Conservation (phyloP, 2,329 filamentous ascomycete species). For the Talaromyces sp. region DNA sequence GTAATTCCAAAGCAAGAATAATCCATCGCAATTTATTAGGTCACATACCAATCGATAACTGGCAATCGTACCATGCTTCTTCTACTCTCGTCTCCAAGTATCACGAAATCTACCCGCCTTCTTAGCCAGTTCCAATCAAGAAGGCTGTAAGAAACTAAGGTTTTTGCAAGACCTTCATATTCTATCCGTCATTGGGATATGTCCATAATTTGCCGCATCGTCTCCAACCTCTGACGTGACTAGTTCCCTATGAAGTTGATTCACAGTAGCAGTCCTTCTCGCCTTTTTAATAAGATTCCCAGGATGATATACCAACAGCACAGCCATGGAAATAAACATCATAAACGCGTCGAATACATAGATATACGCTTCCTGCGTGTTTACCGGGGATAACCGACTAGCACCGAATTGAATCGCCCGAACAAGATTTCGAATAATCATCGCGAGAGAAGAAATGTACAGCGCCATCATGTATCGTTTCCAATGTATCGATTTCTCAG, state of each 20-base stretch:
- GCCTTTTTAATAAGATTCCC: not conserved
- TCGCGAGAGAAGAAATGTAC: slow-evolving; percentile 20
- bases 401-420: slow-evolving; percentile 26
- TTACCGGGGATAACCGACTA: slow-evolving; percentile 12
- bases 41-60: no score
- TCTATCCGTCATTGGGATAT: not conserved
- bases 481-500: slow-evolving; percentile 18
- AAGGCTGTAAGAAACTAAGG: not conserved
- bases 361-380: slow-evolving; percentile 23
- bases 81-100: no score
- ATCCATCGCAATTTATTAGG: not conserved
- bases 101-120: no score
- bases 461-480: slow-evolving; percentile 22
- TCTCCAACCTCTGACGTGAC: not conserved
- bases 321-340: slow-evolving; percentile 21
- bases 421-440: slow-evolving; percentile 26
- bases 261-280: not conserved
- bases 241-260: not conserved
- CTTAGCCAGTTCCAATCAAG: not conserved
- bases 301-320: slow-evolving; percentile 16
- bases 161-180: not conserved
- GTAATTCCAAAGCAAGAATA: not conserved
- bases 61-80: no score
- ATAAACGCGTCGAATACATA: slow-evolving; percentile 30
- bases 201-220: not conserved